Evolutionary conservation across 306 rosid species (phyloP).

Genomic region (Vicia villosa): DNA sequence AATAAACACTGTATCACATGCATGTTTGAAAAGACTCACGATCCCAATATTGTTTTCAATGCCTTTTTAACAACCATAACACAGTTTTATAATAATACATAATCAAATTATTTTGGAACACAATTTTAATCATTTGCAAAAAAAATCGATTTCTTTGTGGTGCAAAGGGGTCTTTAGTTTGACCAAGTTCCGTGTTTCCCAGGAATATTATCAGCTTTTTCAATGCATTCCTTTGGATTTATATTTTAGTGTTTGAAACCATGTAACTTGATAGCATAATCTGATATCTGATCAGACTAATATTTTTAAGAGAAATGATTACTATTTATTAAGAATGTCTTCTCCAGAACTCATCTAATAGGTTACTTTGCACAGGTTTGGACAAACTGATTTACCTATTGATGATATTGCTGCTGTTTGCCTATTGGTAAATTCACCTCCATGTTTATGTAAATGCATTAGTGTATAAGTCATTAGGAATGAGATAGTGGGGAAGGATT

Average conservation of each 20-base stretch:
- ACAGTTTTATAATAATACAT: slow-evolving; percentile 23
- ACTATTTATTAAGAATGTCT: slow-evolving; percentile 16
- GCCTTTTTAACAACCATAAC: background rate
- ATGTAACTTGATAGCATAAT: slow-evolving; percentile 19
- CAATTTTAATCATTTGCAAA: slow-evolving; percentile 1
- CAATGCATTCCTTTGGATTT: slow-evolving; percentile 3
- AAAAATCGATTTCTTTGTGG: background rate
- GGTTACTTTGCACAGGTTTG: slow-evolving; percentile 67
- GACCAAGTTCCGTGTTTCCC: background rate
- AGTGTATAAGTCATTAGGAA: background rate
- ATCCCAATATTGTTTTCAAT: background rate
- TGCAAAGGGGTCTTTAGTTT: slow-evolving; percentile 11
- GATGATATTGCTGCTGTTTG: slow-evolving; percentile 94
- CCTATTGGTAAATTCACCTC: slow-evolving; percentile 65
- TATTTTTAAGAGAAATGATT: background rate
- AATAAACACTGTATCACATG: background rate
- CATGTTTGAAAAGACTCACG: background rate
- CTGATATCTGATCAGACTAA: slow-evolving; percentile 23
- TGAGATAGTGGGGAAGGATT: background rate
- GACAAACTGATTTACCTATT: slow-evolving; percentile 84
- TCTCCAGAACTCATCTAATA: slow-evolving; percentile 32
- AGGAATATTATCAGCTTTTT: background rate
- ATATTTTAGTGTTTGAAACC: slow-evolving; percentile 21
- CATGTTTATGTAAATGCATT: slow-evolving; percentile 29
- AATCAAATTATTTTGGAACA: background rate